Base-by-base conservation (phyloP, 1,139 yeast genomes). In the Zygoascus meyerae region DNA sequence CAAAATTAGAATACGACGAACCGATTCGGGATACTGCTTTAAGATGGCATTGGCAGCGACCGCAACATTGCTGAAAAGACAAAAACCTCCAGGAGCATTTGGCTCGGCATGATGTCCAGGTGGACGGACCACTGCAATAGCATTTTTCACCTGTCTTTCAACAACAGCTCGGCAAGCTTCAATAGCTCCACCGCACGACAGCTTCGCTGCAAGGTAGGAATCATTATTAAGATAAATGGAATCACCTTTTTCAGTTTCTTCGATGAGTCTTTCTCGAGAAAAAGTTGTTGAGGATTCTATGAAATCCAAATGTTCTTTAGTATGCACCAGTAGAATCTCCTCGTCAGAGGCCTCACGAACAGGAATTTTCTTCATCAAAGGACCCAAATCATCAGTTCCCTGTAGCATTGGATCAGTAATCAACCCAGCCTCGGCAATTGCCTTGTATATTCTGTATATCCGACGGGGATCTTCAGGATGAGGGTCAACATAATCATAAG, bases 41-140 rank as follows among this genome's bases (percentile, higher is more conserved):
- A 94, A 69, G 54, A 90, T 83, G 50, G 83, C 81, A 60, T 86
- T 86, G 10, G 97, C 95, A 1, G 98, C 97, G 12, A 94, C 97
- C 0, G 98, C 97, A 36, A 92, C 99, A 60, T 94, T 94, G 54
- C 95, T 85, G 63, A 94, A 94, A 45, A 94, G 70, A 67, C 98
- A 94, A 64, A 94, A 94, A 18, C 99, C 99, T 39, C 96, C 97
- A 0, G 98, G 95, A 15, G 89, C 73, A 53, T 87, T 94, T 1
- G 99, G 97, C 61, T 94, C 99, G 1, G 98, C 97, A 63, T 94
- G 99, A 67, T 94, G 99, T 2, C 99, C 99, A 0, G 99, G 99
- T 1, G 99, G 99, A 55, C 99, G 78, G 11, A 94, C 96, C 11
- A 94, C 86, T 0, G 98, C 99, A 48, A 94, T 64, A 0, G 97